These are phyloP conservation scores for Eremochloa ophiuroides DNA, from an alignment of 176 grass and related monocot species.

Conservation along the genomic window DNA sequence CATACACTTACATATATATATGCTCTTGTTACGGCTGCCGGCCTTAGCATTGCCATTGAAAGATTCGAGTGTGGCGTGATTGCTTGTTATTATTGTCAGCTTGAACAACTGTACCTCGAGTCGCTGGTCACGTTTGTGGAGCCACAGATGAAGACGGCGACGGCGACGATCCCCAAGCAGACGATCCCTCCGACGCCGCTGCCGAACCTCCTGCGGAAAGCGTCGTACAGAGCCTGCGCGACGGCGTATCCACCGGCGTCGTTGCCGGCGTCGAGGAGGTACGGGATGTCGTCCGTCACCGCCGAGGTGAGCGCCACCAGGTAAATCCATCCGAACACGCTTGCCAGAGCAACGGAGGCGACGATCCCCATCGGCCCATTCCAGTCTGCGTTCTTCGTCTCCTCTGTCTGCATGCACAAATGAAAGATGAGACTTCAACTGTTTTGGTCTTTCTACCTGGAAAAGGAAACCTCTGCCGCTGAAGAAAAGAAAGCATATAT, in stretches of 20 bases:
- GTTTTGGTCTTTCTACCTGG: no score
- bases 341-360: constrained; percentile 34
- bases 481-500: background rate
- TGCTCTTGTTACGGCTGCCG: no score
- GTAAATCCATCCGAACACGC: constrained; percentile 58
- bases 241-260: constrained; percentile 62
- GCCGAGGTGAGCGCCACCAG: constrained; percentile 44
- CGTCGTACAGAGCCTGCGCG: constrained; percentile 46
- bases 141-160: constrained; percentile 53
- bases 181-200: constrained; percentile 39
- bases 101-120: constrained; percentile 43
- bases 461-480: no score
- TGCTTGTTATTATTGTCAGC: no score
- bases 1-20: no score
- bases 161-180: constrained; percentile 40
- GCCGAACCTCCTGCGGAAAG: constrained; percentile 44
- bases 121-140: constrained; percentile 45
- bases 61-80: no score
- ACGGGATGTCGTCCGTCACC: constrained; percentile 44
- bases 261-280: constrained; percentile 44
- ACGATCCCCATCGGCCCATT: constrained; percentile 59
- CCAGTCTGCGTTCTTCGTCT: constrained; percentile 61
- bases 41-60: no score
- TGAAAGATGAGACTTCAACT: no score
- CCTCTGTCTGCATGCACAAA: constrained; percentile 55